Evolutionary conservation across 495 filamentous ascomycete species (phyloP).

Genomic region (Aspergillus olivimuriae): DNA sequence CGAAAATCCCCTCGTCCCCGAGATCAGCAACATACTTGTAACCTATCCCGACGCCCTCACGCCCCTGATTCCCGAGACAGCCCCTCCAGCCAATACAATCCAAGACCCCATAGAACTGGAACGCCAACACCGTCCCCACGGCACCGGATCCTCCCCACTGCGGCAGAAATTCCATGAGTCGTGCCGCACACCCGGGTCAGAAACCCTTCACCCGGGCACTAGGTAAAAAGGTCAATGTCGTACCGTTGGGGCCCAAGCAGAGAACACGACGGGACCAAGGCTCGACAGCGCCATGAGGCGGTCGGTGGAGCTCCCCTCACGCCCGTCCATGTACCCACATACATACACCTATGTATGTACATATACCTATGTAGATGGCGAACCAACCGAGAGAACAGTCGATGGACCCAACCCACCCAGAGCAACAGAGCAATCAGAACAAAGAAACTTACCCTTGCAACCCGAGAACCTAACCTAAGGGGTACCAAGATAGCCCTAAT

Average conservation of each 20-base stretch:
- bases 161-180: neutral
- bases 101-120: neutral
- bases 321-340: too few species aligned
- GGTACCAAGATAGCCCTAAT: neutral
- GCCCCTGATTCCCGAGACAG: neutral
- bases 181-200: slow-evolving; percentile 1
- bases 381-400: too few species aligned
- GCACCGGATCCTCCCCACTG: neutral
- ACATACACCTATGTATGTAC: too few species aligned
- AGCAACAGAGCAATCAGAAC: neutral
- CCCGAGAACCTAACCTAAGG: too few species aligned
- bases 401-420: neutral
- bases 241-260: neutral
- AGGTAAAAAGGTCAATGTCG: too few species aligned
- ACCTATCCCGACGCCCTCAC: too few species aligned
- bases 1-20: too few species aligned
- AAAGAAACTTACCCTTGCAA: too few species aligned
- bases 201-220: neutral
- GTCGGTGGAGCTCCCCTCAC: neutral
- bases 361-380: too few species aligned
- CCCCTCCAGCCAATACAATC: neutral
- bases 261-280: neutral
- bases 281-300: neutral
- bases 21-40: too few species aligned
- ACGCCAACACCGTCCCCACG: neutral